A percentile compares a stretch with the other conserved stretches of the same genome.
Conservation (phyloP, 139 green algal genomes). For the Tetraselmis striata region DNA sequence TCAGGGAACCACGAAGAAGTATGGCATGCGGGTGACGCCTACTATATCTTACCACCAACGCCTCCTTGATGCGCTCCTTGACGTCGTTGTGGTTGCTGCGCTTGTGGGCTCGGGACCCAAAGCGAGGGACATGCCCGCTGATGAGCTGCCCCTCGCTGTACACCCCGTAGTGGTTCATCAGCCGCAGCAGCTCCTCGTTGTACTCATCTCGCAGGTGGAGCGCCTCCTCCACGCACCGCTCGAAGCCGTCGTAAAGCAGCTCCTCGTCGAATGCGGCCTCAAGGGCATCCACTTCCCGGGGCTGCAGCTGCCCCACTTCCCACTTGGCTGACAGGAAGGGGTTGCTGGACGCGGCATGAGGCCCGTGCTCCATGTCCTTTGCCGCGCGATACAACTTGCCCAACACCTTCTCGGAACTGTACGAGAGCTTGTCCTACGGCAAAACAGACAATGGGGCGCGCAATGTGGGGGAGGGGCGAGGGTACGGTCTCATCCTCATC, state of each 20-base stretch:
- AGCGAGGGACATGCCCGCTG: conserved; percentile 4
- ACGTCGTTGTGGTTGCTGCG: background rate
- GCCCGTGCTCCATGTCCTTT: background rate
- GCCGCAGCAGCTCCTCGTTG: background rate
- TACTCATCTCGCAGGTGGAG: background rate
- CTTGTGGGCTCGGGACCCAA: background rate
- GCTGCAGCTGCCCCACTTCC: no score
- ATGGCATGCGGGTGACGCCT: background rate
- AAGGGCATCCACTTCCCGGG: no score
- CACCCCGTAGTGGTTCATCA: conserved; percentile 11
- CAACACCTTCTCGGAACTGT: background rate
- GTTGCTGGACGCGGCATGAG: no score
- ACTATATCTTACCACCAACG: background rate
- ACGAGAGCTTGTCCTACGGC: background rate
- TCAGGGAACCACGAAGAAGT: background rate
- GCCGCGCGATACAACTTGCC: background rate
- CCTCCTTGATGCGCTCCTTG: background rate
- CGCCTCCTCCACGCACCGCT: no score
- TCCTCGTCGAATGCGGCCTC: no score
- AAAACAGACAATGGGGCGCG: no score
- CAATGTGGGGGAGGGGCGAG: no score
- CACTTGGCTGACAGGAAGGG: no score
- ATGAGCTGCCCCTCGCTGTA: conserved; percentile 5
- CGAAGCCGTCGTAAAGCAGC: no score
- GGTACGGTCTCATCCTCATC: no score